Evolutionary conservation across 2,329 filamentous ascomycete genomes (phyloP), one percentile per base, ranked within the genome.

Genomic region (Biscogniauxia marginata): DNA sequence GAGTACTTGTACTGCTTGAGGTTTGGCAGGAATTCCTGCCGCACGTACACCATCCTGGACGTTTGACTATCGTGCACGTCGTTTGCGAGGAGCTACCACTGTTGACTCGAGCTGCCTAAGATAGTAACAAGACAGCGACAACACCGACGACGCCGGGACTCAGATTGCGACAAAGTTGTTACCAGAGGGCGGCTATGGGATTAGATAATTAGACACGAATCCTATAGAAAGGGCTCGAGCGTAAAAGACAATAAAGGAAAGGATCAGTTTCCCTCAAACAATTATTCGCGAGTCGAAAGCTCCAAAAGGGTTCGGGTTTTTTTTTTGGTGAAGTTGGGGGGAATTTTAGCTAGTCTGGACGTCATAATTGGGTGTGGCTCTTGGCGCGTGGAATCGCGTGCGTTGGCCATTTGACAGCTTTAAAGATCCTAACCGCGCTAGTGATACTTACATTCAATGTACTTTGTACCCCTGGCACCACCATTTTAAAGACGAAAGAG

Each of bases 1-100:
- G 89, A 91, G 82, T 99, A 99, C 77, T 96, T 95, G 86, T 99
- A 99, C 75, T 93, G 84, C 75, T 90, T 90, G 67, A 99, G 86
- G 72, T 90, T 91, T 43, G 89, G 86, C 61, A 99, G 87, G 77
- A 91, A 87, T 70, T 93, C 87, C 76, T 96, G 90, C 64, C 95
- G 91, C 59, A 99, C 92, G 81, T 98, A 98, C 60, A 95, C 93
- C 92, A 97, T 97, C 54, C 64, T 67, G 67, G 55, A 61, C 44
- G 52, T 30, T 23, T 46, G 52, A 50, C 34, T 46, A 46, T 18
- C 50, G 34, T 4, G 34, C 16, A n/a, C n/a, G n/a, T n/a, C n/a
- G n/a, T n/a, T n/a, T n/a, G n/a, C n/a, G n/a, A n/a, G n/a, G 25
- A 30, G 8, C 25, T 11, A 7, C 8, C 25, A 13, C 16, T 34